Conservation (phyloP, 2,329 filamentous ascomycete genomes). For the Parascedosporium putredinis region DNA sequence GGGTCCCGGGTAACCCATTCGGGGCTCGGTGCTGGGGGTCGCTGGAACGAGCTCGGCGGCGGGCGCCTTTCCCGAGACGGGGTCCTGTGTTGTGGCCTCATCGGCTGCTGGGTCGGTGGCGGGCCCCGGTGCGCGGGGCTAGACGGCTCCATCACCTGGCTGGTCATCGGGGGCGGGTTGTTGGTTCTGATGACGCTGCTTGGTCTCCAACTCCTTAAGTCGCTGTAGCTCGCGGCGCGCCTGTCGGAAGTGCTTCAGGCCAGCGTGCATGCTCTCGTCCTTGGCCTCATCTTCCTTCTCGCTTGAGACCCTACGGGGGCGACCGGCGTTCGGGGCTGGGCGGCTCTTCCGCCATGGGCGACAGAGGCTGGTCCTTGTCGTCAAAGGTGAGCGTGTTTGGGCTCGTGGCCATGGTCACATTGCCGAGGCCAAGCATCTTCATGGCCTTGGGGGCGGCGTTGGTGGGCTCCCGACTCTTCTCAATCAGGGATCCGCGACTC, state of each 20-base stretch:
- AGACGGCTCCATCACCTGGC: neutral
- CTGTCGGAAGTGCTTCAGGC: conserved; percentile 46
- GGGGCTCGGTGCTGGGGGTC: conserved; percentile 30
- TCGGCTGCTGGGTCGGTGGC: conserved; percentile 8
- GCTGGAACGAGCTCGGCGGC: conserved; percentile 33
- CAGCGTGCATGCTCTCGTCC: conserved; percentile 35
- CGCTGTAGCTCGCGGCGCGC: conserved; percentile 46
- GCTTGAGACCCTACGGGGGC: conserved; percentile 10
- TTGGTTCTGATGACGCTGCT: conserved; percentile 29
- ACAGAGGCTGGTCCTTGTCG: conserved; percentile 19
- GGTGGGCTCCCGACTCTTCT: conserved; percentile 33
- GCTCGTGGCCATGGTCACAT: conserved; percentile 29
- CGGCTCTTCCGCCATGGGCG: conserved; percentile 18
- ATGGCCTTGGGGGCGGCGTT: conserved; percentile 41
- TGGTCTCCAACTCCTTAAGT: conserved; percentile 41
- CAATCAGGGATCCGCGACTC: conserved; percentile 55
- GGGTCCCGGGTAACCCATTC: conserved; percentile 17
- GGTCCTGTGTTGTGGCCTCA: conserved; percentile 18
- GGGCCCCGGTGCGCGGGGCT: neutral
- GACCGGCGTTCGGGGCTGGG: conserved; percentile 4
- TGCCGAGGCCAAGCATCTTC: conserved; percentile 50
- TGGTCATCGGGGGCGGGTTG: too few species aligned
- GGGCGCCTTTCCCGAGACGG: conserved; percentile 34
- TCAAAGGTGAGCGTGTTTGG: conserved; percentile 21
- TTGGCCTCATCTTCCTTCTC: conserved; percentile 19